Conservation (phyloP, 495 filamentous ascomycete species). For the Xylaria venustula region DNA sequence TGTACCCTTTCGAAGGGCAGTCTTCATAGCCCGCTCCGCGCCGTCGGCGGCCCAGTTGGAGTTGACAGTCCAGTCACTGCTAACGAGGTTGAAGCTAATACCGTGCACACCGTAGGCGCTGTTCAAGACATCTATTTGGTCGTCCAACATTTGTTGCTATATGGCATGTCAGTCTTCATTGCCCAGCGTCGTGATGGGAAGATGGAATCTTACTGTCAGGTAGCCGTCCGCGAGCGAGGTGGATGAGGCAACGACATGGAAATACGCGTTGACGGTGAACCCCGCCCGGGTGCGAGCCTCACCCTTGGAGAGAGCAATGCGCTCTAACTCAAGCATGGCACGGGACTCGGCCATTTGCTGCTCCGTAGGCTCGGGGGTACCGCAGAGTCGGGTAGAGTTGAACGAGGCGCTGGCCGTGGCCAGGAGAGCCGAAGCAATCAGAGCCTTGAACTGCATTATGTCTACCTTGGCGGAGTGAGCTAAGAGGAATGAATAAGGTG, state of each 20-base stretch:
- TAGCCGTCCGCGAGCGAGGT: conserved; percentile 46
- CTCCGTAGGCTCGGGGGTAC: conserved; percentile 38
- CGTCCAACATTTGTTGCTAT: conserved; percentile 34
- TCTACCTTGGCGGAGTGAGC: neutral
- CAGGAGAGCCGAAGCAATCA: conserved; percentile 29
- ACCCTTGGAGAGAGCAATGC: conserved; percentile 24
- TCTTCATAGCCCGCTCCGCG: conserved; percentile 56
- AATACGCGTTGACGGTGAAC: conserved; percentile 54
- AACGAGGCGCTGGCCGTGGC: conserved; percentile 26
- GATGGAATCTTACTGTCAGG: conserved; percentile 40
- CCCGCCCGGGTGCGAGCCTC: conserved; percentile 21
- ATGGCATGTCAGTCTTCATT: conserved; percentile 5
- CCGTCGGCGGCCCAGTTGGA: conserved; percentile 51
- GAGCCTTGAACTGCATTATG: conserved; percentile 38
- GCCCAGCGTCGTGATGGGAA: conserved; percentile 9
- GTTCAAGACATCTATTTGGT: conserved; percentile 51
- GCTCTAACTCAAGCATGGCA: conserved; percentile 26
- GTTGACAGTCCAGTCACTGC: conserved; percentile 58
- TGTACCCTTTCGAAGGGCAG: conserved; percentile 55
- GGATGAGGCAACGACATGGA: conserved; percentile 59
- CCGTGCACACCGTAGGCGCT: conserved; percentile 47
- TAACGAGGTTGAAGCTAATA: conserved; percentile 53
- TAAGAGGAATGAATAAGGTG: neutral
- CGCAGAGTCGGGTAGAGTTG: conserved; percentile 33
- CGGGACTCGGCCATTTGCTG: conserved; percentile 36